Base-by-base conservation (phyloP, 768 basidiomycete species). In the Suillus bovinus region DNA sequence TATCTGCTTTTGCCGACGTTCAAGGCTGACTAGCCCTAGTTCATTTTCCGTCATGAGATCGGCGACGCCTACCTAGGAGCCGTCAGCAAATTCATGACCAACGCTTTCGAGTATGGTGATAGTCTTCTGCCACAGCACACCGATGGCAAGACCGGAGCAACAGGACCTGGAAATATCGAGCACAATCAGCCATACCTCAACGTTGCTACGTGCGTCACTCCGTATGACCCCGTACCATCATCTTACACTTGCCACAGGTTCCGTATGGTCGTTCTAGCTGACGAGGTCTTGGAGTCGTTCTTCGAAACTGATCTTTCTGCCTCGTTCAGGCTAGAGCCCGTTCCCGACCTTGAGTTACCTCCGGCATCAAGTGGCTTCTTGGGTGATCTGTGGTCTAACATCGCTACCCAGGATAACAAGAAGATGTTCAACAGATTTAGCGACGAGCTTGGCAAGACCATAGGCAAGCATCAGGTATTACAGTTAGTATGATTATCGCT, bases 261-360 rank as follows among this genome's bases (percentile, higher is more conserved):
- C 86, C 88, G 97, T 8, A 99, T 99, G 97, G 96, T 99, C 44
- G 91, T 99, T 5, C 82, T 99, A 10, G 96, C 96, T 1, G 97
- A 99, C 67, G 96, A 98, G 73, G 82, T 99, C 31, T 84, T 99
- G 29, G 97, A 99, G 72, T 90, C 91, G 1, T 99, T 99, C 82
- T 99, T 98, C 69, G 95, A 94, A 70, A 86, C 90, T 0, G 97
- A 99, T 73, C 80, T 99, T 64, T 87, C 93, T 0, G 86, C 84
- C 1, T 95, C 95, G 3, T 99, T 97, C 84, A 83, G 86, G 65
- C 80, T 97, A 38, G 88, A 91, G 61, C 79, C 83, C 17, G 79
- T 90, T 6, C 83, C 86, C 0, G 88, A 91, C 60, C 79, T 85
- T 69, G 93, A 90, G 66, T 76, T 88, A 20, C 80, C 86, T 2